A percentile compares a stretch with the other conserved stretches of the same genome.
Conservation (phyloP, 371 early-diverging fungal genomes). For the Parasitella parasitica region DNA sequence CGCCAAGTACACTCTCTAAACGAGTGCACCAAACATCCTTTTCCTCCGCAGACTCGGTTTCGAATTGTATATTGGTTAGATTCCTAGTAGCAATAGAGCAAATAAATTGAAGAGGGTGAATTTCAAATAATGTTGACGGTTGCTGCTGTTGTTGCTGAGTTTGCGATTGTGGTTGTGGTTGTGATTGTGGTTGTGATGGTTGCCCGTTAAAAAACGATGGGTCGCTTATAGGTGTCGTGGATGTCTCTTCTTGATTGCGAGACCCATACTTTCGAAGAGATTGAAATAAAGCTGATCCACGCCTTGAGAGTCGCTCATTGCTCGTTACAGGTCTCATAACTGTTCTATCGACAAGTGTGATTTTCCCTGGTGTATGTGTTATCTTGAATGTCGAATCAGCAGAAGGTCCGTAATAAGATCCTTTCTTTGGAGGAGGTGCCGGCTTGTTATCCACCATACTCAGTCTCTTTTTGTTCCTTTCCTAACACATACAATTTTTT, state of each 20-base stretch:
- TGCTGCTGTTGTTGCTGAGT: not conserved
- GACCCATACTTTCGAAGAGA: conserved; percentile 12
- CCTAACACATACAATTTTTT: not conserved
- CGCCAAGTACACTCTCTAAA: conserved; percentile 21
- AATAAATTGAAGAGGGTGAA: conserved; percentile 34
- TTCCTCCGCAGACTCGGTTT: conserved; percentile 25
- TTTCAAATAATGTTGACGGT: not conserved
- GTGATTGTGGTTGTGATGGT: not conserved
- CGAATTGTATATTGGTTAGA: conserved; percentile 27
- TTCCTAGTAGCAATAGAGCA: conserved; percentile 30
- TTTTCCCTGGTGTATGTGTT: conserved; percentile 21
- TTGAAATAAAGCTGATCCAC: conserved; percentile 22
- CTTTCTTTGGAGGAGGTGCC: conserved; percentile 4
- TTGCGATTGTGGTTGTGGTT: not conserved
- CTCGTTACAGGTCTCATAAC: conserved; percentile 5
- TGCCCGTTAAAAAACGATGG: not conserved
- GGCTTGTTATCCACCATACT: conserved; percentile 33
- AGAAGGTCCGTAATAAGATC: conserved; percentile 18
- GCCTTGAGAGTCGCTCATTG: conserved; percentile 3
- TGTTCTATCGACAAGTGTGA: conserved; percentile 24
- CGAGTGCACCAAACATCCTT: conserved; percentile 32
- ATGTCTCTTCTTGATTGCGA: not conserved
- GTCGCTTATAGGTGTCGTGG: not conserved
- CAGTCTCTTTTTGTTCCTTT: conserved; percentile 47
- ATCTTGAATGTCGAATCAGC: conserved; percentile 27